Evolutionary conservation across 2,329 filamentous ascomycete species (phyloP), one percentile per base, ranked within the genome.

Genomic region (Fusarium sp.): DNA sequence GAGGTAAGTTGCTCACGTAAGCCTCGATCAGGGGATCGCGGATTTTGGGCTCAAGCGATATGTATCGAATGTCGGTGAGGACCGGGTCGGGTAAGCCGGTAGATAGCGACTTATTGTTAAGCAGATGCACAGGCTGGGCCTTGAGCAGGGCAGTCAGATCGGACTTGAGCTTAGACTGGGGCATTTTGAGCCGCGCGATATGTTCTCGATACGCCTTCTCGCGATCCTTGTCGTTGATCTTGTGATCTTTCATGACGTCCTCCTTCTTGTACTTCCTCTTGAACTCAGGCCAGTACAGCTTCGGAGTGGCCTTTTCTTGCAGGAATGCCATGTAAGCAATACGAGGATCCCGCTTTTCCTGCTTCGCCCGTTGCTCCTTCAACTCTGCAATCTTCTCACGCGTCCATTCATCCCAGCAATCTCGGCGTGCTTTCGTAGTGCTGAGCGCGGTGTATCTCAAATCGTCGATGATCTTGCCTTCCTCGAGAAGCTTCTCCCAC

Each of bases 241-340:
- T 87, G 30, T 88, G 83, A 63, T 95, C 92, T 66, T 91, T 92
- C 92, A 99, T 94, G 55, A 90, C 87, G 0, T 88, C 80, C 70
- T 97, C 94, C 71, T 92, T 95, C 71, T 91, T 92, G 81, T 90
- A 96, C 78, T 98, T 99, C 34, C 96, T 87, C 75, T 93, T 94
- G 81, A 99, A 99, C 78, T 99, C 96, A 1, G 93, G 91, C 96
- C 96, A 99, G 84, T 97, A 99, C 2, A 99, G 86, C 81, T 97
- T 98, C 0, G 93, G 91, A 0, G 91, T 96, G 0, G 95, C 95
- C 72, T 94, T 88, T 51, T 91, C 88, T 69, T 95, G 90, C 30
- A 99, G 84, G 69, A 99, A 92, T 0, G 88, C 87, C 65, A 98
- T 83, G 79, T 97, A 99, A 1, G 91, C 89, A 70, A 97, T 91